Evolutionary conservation across 352 stramenopile genomes (phyloP), one percentile per base, ranked within the genome.

Genomic region (Globisporangium echinulatum): DNA sequence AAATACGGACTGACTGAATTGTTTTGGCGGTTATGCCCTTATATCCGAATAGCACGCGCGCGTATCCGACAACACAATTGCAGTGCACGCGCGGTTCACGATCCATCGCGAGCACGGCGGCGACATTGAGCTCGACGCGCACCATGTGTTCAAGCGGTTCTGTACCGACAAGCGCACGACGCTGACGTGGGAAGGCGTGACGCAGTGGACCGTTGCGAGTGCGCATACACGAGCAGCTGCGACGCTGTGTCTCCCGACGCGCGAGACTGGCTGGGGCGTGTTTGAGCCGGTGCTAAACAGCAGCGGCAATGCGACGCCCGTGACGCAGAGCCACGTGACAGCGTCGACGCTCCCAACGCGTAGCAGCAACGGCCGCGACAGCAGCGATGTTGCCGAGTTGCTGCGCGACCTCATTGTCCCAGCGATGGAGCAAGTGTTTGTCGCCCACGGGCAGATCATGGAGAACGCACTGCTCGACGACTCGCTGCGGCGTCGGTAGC

Each of bases 401-500:
- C 50, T 63, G 42, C 58, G 19, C 13, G 50, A 63, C 33, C 44
- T 63, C 15, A 57, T 63, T 10, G 57, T 57, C 50, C 58, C 58
- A 46, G 49, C 40, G 7, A 25, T 57, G 40, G 49, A 63, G 33
- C 49, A 63, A 38, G 15, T 63, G 15, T n/a, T 63, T 14, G 33
- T 52, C 9, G 17, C 49, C 0, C 58, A 63, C 1, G 40, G 56
- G 42, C 58, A 63, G 17, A 33, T 63, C 0, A 46, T 63, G 11
- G 58, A 63, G 58, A 63, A 63, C 36, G 51, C 51, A 25, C 50
- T 63, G 9, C 40, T 63, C 7, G 58, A 63, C 36, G 49, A 56
- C 15, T 56, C 33, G 4, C 49, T 63, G 39, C 51, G 47, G 11
- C 51, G 40, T 8, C 40, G 40, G 25, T 25, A 25, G 25, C 25